Conservation (phyloP, 495 filamentous ascomycete species). For the Penicillium angulare region DNA sequence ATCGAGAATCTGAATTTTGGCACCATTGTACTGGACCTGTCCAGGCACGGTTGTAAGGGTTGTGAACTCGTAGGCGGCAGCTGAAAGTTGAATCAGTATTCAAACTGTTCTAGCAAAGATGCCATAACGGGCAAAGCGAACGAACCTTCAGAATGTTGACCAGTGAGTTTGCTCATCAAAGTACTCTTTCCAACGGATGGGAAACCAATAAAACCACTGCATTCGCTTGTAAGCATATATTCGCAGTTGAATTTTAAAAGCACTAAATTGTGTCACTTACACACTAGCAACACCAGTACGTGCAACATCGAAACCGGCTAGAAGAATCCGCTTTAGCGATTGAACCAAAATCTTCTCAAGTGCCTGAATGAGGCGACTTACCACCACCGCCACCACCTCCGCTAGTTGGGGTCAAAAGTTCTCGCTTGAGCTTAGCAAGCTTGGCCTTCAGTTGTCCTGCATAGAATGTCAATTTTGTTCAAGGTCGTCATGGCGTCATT, state of each 20-base stretch:
- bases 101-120: not conserved
- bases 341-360: not conserved
- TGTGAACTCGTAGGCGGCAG: constrained; percentile 96
- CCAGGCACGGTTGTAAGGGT: constrained; percentile 96
- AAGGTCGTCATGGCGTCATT: constrained; percentile 1
- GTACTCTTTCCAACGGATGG: constrained; percentile 98
- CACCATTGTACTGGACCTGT: constrained; percentile 94
- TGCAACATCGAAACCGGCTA: constrained; percentile 94
- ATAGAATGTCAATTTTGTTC: constrained; percentile 26
- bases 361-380: constrained; percentile 29
- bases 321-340: constrained; percentile 24
- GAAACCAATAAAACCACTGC: constrained; percentile 67
- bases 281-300: constrained; percentile 96
- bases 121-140: not conserved
- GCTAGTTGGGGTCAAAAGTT: constrained; percentile 83
- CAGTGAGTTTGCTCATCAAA: constrained; percentile 89
- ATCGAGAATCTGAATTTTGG: constrained; percentile 98
- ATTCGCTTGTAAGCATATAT: not conserved
- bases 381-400: constrained; percentile 79
- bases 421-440: constrained; percentile 94
- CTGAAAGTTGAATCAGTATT: constrained; percentile 39
- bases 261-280: constrained; percentile 67
- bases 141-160: constrained; percentile 87
- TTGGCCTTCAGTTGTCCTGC: constrained; percentile 94
- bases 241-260: too few relatives aligned